phyloP scores from a whole-genome alignment of 495 filamentous ascomycete genomes.

The Podospora pseudocomata region DNA sequence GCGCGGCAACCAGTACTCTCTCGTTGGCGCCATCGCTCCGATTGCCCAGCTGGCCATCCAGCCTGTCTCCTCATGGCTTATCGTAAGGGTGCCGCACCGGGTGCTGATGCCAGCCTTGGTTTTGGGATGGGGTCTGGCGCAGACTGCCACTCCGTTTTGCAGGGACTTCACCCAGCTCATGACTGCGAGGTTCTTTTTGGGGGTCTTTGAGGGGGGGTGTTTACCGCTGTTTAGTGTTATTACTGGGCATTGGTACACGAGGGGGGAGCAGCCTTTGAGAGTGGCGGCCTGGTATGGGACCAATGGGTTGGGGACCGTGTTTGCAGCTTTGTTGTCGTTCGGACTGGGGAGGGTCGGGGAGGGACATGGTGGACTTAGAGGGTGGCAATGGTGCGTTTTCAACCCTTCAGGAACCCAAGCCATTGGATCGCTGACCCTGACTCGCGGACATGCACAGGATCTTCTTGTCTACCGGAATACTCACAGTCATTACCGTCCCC shows the following conservation, averaged over 20 bases:
- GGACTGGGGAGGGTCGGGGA: slow-evolving; percentile 53
- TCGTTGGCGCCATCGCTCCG: slow-evolving; percentile 58
- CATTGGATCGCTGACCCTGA: background rate
- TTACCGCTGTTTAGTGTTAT: slow-evolving; percentile 59
- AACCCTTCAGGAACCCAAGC: too few relatives aligned
- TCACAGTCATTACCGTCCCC: slow-evolving; percentile 52
- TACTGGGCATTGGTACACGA: slow-evolving; percentile 60
- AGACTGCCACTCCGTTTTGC: slow-evolving; percentile 53
- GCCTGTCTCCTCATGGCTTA: slow-evolving; percentile 60
- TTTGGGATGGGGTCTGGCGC: slow-evolving; percentile 60
- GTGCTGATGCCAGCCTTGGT: slow-evolving; percentile 59
- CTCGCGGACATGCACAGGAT: slow-evolving; percentile 47
- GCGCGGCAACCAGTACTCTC: slow-evolving; percentile 57
- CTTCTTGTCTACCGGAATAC: slow-evolving; percentile 57
- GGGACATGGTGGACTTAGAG: slow-evolving; percentile 43
- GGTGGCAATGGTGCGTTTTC: slow-evolving; percentile 58
- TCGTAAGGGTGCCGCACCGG: slow-evolving; percentile 63
- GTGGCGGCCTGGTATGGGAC: slow-evolving; percentile 66
- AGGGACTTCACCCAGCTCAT: slow-evolving; percentile 49
- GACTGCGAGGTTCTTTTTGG: slow-evolving; percentile 57
- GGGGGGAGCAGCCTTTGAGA: slow-evolving; percentile 57
- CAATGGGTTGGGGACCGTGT: slow-evolving; percentile 59
- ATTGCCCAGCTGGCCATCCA: slow-evolving; percentile 65
- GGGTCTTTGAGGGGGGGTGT: slow-evolving; percentile 61
- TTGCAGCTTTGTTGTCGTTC: slow-evolving; percentile 59